These are phyloP conservation scores for Colletotrichum incanum DNA, from an alignment of 2,329 filamentous ascomycete species.

Conservation along the genomic window DNA sequence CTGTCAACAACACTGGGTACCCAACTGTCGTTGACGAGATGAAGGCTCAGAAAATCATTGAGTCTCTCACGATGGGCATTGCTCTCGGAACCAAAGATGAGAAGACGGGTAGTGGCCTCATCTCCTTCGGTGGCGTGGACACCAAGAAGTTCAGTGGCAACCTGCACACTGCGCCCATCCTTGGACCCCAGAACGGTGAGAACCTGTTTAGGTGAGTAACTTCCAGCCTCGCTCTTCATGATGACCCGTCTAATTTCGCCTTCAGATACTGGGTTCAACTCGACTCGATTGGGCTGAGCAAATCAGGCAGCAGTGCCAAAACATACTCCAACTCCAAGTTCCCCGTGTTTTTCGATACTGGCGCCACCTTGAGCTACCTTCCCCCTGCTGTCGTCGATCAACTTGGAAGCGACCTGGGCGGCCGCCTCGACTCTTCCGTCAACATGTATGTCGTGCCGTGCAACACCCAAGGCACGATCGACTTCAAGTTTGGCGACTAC, in stretches of 20 bases:
- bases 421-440: slow-evolving; percentile 57
- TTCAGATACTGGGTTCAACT: slow-evolving; percentile 61
- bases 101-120: slow-evolving; percentile 47
- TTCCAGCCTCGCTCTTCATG: no score
- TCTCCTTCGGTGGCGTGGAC: slow-evolving; percentile 64
- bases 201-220: slow-evolving; percentile 43
- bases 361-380: slow-evolving; percentile 77
- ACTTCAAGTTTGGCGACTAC: slow-evolving; percentile 64
- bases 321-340: slow-evolving; percentile 52
- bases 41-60: slow-evolving; percentile 47
- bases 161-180: slow-evolving; percentile 49
- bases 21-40: slow-evolving; percentile 51
- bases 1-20: slow-evolving; percentile 48
- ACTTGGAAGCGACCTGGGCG: slow-evolving; percentile 62
- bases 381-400: slow-evolving; percentile 68
- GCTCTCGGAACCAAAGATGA: slow-evolving; percentile 52
- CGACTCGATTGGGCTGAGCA: slow-evolving; percentile 54
- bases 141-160: slow-evolving; percentile 61
- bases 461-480: slow-evolving; percentile 57
- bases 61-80: slow-evolving; percentile 52
- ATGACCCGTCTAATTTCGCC: slow-evolving; percentile 1
- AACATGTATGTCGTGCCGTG: slow-evolving; percentile 67
- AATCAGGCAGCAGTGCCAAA: slow-evolving; percentile 47
- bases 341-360: slow-evolving; percentile 74
- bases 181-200: slow-evolving; percentile 48